Evolutionary conservation across 2,329 filamentous ascomycete genomes (phyloP).

Genomic region (Neofusicoccum umdonicola): DNA sequence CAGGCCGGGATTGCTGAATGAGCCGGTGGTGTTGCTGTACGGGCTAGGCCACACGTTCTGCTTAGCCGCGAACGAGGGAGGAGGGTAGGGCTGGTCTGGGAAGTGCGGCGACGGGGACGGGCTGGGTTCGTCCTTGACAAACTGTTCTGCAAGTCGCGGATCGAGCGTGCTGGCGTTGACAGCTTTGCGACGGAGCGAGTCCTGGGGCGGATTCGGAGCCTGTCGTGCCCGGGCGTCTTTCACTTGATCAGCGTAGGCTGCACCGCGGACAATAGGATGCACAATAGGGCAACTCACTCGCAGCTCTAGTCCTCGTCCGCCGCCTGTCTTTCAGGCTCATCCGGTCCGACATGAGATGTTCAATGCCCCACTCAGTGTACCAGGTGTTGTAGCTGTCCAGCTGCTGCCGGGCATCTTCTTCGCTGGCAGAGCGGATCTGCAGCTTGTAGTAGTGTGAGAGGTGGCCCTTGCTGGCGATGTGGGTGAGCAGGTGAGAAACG

Average conservation of each 20-base stretch:
- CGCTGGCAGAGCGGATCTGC: constrained; percentile 67
- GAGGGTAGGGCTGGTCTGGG: constrained; percentile 29
- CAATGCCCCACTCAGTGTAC: constrained; percentile 71
- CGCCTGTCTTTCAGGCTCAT: constrained; percentile 74
- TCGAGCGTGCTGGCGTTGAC: constrained; percentile 29
- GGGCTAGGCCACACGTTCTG: constrained; percentile 37
- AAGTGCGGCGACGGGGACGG: constrained; percentile 28
- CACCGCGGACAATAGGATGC: not conserved
- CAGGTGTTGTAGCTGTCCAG: constrained; percentile 73
- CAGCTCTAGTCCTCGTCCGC: constrained; percentile 43
- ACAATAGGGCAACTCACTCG: not conserved
- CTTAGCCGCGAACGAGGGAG: constrained; percentile 31
- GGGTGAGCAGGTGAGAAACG: constrained; percentile 85
- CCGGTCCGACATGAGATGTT: constrained; percentile 71
- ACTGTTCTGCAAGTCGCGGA: constrained; percentile 35
- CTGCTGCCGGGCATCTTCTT: constrained; percentile 60
- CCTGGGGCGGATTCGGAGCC: not conserved
- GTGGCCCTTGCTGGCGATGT: constrained; percentile 90
- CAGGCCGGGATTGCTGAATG: not conserved
- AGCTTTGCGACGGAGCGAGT: constrained; percentile 6
- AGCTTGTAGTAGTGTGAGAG: constrained; percentile 79
- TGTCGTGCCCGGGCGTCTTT: constrained; percentile 6
- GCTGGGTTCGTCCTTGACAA: constrained; percentile 35
- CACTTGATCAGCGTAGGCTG: not conserved
- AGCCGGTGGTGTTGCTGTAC: not conserved